Evolutionary conservation across 2,329 filamentous ascomycete genomes (phyloP).

Genomic region (Fusarium solani-melongenae): DNA sequence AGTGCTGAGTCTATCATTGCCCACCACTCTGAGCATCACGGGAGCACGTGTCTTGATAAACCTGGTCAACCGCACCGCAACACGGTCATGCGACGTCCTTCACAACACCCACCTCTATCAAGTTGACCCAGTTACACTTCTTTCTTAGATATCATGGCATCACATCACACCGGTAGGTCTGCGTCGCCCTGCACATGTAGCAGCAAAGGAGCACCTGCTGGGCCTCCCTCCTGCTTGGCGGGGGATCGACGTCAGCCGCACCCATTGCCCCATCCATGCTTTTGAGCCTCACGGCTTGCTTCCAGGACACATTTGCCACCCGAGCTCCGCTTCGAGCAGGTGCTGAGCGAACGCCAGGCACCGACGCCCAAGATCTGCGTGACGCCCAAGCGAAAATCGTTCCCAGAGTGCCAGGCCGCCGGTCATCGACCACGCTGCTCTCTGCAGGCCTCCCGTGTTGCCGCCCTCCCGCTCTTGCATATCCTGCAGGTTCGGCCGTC

Average conservation of each 20-base stretch:
- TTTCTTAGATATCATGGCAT: constrained; percentile 15
- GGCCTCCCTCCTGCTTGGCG: constrained; percentile 9
- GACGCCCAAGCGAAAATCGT: constrained; percentile 13
- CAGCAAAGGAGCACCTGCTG: constrained; percentile 4
- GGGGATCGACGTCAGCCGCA: constrained; percentile 36
- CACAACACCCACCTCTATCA: constrained; percentile 28
- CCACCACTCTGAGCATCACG: constrained; percentile 18
- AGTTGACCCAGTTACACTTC: constrained; percentile 25
- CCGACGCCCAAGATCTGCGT: constrained; percentile 23
- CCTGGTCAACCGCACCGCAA: constrained; percentile 13
- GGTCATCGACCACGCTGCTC: constrained; percentile 1
- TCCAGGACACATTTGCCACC: constrained; percentile 31
- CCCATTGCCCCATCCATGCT: constrained; percentile 1
- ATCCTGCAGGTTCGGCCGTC: constrained; percentile 30
- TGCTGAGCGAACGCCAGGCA: constrained; percentile 19
- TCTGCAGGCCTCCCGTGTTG: constrained; percentile 35
- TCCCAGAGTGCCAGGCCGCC: constrained; percentile 24
- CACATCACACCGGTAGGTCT: constrained; percentile 7
- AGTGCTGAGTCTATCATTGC: constrained; percentile 5
- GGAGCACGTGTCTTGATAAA: constrained; percentile 33
- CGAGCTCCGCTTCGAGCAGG: constrained; percentile 5
- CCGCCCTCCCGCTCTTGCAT: constrained; percentile 28
- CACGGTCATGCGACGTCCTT: constrained; percentile 30
- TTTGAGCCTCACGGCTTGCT: constrained; percentile 36
- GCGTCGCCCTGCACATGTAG: constrained; percentile 5